Conservation (phyloP, 2,329 filamentous ascomycete species). For the Hymenoscyphus occultus region DNA sequence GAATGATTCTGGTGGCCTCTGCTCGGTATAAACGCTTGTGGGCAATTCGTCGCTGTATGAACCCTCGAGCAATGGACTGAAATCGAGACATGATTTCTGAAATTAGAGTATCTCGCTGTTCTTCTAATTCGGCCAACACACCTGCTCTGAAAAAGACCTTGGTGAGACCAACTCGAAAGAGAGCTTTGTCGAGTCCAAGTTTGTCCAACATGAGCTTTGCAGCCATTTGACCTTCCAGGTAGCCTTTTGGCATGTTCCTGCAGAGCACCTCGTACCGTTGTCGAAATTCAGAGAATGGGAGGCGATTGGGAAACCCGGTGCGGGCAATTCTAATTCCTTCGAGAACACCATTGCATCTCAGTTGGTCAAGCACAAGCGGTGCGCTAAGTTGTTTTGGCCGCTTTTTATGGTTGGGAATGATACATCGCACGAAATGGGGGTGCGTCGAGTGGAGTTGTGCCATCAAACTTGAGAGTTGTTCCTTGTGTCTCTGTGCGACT, state of each 20-base stretch:
- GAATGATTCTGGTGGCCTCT: constrained; percentile 91
- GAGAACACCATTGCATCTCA: constrained; percentile 98
- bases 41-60: constrained; percentile 79
- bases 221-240: constrained; percentile 84
- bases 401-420: constrained; percentile 97
- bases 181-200: constrained; percentile 76
- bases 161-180: constrained; percentile 90
- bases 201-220: constrained; percentile 86
- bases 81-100: constrained; percentile 91
- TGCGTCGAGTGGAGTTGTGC: constrained; percentile 90
- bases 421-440: constrained; percentile 96
- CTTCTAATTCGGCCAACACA: constrained; percentile 93
- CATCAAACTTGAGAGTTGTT: constrained; percentile 97
- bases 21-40: constrained; percentile 93
- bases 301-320: constrained; percentile 92
- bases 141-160: constrained; percentile 98
- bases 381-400: constrained; percentile 88
- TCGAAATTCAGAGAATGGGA: constrained; percentile 90
- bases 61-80: constrained; percentile 88
- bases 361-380: constrained; percentile 89
- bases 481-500: constrained; percentile 94
- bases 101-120: constrained; percentile 88
- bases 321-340: constrained; percentile 96
- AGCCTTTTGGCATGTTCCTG: constrained; percentile 80
- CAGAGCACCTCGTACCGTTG: constrained; percentile 96